Evolutionary conservation across 768 basidiomycete species (phyloP).

Genomic region (Rhizopogon vinicolor): DNA sequence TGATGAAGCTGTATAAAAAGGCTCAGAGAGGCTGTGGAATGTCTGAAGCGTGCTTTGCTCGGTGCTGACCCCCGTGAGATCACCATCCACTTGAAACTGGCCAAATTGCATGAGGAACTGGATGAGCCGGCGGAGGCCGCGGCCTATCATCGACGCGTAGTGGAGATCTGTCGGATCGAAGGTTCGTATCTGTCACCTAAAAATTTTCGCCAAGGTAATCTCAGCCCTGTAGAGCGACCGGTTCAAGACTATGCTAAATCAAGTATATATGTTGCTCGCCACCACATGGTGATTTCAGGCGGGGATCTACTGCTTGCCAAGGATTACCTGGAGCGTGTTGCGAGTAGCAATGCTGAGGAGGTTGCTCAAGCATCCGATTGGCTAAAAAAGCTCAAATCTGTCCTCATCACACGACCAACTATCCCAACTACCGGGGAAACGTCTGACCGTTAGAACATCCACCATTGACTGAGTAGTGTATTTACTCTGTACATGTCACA

Average conservation of each 20-base stretch:
- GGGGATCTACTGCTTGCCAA: slow-evolving; percentile 69
- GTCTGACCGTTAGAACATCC: neutral
- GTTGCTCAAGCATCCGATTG: slow-evolving; percentile 69
- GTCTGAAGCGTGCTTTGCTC: slow-evolving; percentile 84
- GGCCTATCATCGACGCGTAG: slow-evolving; percentile 76
- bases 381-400: slow-evolving; percentile 51
- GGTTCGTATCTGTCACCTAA: slow-evolving; percentile 30
- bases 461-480: neutral
- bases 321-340: slow-evolving; percentile 69
- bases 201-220: slow-evolving; percentile 8
- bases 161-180: slow-evolving; percentile 55
- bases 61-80: slow-evolving; percentile 77
- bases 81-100: slow-evolving; percentile 67
- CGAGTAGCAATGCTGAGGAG: slow-evolving; percentile 78
- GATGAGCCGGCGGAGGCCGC: slow-evolving; percentile 67
- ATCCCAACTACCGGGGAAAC: neutral
- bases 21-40: slow-evolving; percentile 84
- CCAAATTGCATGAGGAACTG: slow-evolving; percentile 61
- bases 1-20: slow-evolving; percentile 36
- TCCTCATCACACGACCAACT: slow-evolving; percentile 18
- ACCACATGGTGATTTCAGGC: slow-evolving; percentile 58
- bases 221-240: slow-evolving; percentile 47
- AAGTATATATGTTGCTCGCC: slow-evolving; percentile 79
- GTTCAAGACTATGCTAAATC: slow-evolving; percentile 81
- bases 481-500: neutral